Percentiles rank a stretch among this genome's conserved stretches.
phyloP scores from a whole-genome alignment of 768 basidiomycete genomes.

The Panus rudis region DNA sequence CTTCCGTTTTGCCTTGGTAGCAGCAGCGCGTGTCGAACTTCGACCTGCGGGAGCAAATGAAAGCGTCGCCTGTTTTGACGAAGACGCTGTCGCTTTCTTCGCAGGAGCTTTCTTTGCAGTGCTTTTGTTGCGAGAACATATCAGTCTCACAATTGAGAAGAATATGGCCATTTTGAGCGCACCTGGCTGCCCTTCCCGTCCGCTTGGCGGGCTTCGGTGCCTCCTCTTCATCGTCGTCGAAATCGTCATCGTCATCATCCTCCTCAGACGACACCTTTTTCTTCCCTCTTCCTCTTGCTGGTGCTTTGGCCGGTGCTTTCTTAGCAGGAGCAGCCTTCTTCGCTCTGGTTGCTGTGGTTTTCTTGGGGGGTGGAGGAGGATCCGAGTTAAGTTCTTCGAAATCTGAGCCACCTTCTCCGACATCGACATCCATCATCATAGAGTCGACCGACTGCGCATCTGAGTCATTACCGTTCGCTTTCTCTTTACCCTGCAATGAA shows the following conservation, averaged over 20 bases:
- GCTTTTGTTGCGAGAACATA: slow-evolving; percentile 23
- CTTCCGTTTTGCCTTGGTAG: slow-evolving; percentile 57
- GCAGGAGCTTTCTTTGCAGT: slow-evolving; percentile 47
- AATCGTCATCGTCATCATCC: slow-evolving; percentile 50
- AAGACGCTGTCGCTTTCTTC: slow-evolving; percentile 33
- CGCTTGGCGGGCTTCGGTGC: slow-evolving; percentile 43
- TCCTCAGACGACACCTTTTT: slow-evolving; percentile 45
- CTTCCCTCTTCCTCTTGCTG: slow-evolving; percentile 47
- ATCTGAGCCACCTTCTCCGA: slow-evolving; percentile 42
- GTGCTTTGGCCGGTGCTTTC: slow-evolving; percentile 26
- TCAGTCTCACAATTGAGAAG: not conserved
- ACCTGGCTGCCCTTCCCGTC: slow-evolving; percentile 45
- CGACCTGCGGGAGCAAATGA: slow-evolving; percentile 54
- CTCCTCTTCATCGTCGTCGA: slow-evolving; percentile 46
- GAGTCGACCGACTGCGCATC: slow-evolving; percentile 55
- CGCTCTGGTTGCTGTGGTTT: slow-evolving; percentile 24
- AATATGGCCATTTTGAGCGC: not conserved
- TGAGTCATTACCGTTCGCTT: slow-evolving; percentile 46
- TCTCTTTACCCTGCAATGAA: slow-evolving; percentile 34
- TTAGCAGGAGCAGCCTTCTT: slow-evolving; percentile 27
- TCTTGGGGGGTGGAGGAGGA: slow-evolving; percentile 34
- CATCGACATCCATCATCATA: slow-evolving; percentile 72
- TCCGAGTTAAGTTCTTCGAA: slow-evolving; percentile 46
- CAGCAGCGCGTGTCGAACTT: slow-evolving; percentile 55
- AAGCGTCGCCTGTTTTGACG: slow-evolving; percentile 47